Conservation (phyloP, 148 eudicot genomes). For the Polygonum maritimum region DNA sequence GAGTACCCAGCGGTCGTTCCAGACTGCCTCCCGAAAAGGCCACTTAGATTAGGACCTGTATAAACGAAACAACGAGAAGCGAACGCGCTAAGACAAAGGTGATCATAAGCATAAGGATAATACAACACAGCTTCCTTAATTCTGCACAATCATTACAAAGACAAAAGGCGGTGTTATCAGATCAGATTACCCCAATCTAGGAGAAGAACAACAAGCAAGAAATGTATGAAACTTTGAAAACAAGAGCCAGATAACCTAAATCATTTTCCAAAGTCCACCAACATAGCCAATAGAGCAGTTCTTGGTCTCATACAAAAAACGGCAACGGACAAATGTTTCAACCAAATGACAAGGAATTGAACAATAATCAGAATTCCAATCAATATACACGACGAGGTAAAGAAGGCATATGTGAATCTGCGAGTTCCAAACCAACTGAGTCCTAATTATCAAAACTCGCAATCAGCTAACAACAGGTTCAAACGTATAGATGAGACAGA, state of each 20-base stretch:
- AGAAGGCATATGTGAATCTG: background rate
- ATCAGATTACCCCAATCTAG: background rate
- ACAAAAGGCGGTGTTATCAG: background rate
- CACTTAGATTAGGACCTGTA: slow-evolving; percentile 78
- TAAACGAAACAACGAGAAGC: too few species aligned
- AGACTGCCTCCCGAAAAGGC: slow-evolving; percentile 77
- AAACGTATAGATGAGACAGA: background rate
- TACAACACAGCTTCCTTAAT: background rate
- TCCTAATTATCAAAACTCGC: background rate
- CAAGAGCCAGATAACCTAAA: background rate
- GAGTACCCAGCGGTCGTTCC: slow-evolving; percentile 85
- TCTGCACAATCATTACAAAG: background rate
- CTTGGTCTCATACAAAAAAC: too few species aligned
- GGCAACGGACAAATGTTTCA: too few species aligned
- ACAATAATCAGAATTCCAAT: background rate
- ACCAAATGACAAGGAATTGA: background rate
- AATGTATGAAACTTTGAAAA: background rate
- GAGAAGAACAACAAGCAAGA: background rate
- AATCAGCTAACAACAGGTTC: background rate
- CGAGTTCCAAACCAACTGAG: background rate
- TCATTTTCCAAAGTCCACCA: background rate
- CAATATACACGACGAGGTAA: background rate
- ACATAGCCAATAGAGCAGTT: too few species aligned
- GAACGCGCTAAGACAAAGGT: background rate
- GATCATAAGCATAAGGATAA: background rate